These are phyloP conservation scores for Corniculantispora saksenae DNA, from an alignment of 2,329 filamentous ascomycete species.

Conservation along the genomic window DNA sequence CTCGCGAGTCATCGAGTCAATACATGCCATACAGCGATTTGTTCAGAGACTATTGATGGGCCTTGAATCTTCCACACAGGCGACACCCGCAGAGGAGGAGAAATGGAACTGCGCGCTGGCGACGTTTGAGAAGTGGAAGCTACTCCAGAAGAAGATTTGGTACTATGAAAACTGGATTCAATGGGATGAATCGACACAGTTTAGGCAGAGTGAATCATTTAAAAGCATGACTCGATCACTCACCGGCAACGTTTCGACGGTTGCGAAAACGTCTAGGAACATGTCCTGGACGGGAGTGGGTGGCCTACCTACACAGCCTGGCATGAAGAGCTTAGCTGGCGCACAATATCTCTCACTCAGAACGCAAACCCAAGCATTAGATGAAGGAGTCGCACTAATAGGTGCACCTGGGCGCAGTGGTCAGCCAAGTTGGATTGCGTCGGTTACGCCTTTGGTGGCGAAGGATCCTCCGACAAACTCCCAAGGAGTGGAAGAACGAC, in stretches of 20 bases:
- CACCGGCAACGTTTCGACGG: neutral
- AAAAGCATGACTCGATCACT: neutral
- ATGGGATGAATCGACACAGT: constrained; percentile 6
- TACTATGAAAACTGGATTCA: constrained; percentile 16
- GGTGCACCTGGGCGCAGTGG: constrained; percentile 10
- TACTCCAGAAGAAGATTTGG: constrained; percentile 2
- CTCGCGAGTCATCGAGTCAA: constrained; percentile 6
- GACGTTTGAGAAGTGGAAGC: constrained; percentile 15
- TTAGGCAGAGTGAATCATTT: constrained; percentile 6
- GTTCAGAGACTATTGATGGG: constrained; percentile 9
- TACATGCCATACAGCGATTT: constrained; percentile 7
- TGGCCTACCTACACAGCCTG: constrained; percentile 1
- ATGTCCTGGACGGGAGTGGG: constrained; percentile 6
- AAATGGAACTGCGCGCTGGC: constrained; percentile 8
- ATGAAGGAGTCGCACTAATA: constrained; percentile 10
- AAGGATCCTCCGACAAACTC: neutral
- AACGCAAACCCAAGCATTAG: constrained; percentile 9
- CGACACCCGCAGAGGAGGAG: neutral
- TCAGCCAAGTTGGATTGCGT: constrained; percentile 11
- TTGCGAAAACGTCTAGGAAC: constrained; percentile 6
- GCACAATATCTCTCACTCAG: neutral
- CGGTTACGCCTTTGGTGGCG: neutral
- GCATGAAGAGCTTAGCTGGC: neutral
- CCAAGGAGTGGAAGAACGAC: too few relatives aligned
- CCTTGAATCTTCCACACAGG: neutral